These are phyloP conservation scores for Arctium minus DNA, from an alignment of 129 eudicot genomes.

Conservation along the genomic window DNA sequence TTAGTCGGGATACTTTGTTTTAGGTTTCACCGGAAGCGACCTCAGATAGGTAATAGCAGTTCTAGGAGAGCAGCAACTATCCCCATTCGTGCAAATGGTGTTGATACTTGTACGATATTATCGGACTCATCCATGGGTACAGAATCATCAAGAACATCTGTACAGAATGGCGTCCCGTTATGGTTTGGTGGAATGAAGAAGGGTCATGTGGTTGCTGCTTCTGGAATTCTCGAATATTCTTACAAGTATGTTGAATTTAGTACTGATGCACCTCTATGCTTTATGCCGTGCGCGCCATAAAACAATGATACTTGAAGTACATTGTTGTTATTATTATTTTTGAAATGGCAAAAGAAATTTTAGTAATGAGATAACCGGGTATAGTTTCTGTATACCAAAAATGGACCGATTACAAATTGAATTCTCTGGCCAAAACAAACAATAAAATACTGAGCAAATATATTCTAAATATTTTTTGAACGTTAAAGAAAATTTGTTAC, in stretches of 20 bases:
- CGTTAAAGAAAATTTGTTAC: not conserved
- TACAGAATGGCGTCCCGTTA: constrained; percentile 41
- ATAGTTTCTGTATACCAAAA: not conserved
- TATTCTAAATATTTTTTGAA: no score
- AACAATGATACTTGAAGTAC: not conserved
- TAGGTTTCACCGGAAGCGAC: constrained; percentile 61
- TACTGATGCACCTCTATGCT: not conserved
- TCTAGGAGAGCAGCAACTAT: constrained; percentile 72
- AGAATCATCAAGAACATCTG: constrained; percentile 63
- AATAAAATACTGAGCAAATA: not conserved
- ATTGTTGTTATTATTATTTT: not conserved
- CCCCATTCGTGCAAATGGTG: constrained; percentile 85
- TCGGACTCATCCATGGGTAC: constrained; percentile 88
- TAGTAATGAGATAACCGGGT: not conserved
- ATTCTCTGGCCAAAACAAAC: not conserved
- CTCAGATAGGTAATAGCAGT: constrained; percentile 86
- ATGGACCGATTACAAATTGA: not conserved
- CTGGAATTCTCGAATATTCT: constrained; percentile 85
- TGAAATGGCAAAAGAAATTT: not conserved
- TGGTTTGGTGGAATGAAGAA: constrained; percentile 75
- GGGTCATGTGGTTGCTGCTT: constrained; percentile 72
- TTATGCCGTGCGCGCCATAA: not conserved
- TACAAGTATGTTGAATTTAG: constrained; percentile 60
- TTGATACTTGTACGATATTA: constrained; percentile 67
- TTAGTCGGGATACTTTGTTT: constrained; percentile 54